phyloP scores from a whole-genome alignment of 768 basidiomycete genomes.

The Leccinum subgranulosum region DNA sequence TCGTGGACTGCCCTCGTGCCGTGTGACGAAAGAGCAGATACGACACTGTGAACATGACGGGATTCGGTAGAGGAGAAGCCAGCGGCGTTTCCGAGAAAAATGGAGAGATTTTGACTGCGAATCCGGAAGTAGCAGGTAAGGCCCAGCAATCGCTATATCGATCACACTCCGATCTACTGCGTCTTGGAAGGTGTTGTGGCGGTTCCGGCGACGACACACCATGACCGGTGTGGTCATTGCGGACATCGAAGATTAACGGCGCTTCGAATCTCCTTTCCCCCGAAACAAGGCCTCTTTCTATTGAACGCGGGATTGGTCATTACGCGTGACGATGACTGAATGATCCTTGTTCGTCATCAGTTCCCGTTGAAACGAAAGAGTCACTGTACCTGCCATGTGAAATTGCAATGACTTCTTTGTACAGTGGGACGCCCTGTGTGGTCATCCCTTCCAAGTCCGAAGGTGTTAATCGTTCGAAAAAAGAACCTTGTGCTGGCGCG shows the following conservation, averaged over 20 bases:
- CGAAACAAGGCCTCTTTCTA: constrained; percentile 7
- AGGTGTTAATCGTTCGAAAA: not conserved
- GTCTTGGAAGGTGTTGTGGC: constrained; percentile 27
- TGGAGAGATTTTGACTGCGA: constrained; percentile 23
- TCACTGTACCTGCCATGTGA: not conserved
- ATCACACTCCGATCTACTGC: constrained; percentile 26
- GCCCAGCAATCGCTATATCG: constrained; percentile 23
- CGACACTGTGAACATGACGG: not conserved
- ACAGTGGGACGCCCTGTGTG: not conserved
- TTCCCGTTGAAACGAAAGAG: constrained; percentile 7
- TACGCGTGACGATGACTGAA: not conserved
- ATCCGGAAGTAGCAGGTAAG: constrained; percentile 27
- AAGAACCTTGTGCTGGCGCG: constrained; percentile 5
- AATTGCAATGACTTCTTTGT: constrained; percentile 4
- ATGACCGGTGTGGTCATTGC: constrained; percentile 24
- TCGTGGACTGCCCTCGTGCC: constrained; percentile 5
- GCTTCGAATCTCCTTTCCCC: constrained; percentile 4
- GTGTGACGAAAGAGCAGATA: not conserved
- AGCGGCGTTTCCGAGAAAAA: constrained; percentile 24
- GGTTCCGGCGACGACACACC: constrained; percentile 20
- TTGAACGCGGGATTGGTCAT: constrained; percentile 7
- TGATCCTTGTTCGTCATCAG: not conserved
- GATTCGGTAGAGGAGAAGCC: constrained; percentile 13
- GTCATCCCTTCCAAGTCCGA: constrained; percentile 2
- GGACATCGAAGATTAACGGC: constrained; percentile 23